Base-by-base conservation (phyloP, 1,284 basidiomycete genomes). In the Fomitopsis palustris region DNA sequence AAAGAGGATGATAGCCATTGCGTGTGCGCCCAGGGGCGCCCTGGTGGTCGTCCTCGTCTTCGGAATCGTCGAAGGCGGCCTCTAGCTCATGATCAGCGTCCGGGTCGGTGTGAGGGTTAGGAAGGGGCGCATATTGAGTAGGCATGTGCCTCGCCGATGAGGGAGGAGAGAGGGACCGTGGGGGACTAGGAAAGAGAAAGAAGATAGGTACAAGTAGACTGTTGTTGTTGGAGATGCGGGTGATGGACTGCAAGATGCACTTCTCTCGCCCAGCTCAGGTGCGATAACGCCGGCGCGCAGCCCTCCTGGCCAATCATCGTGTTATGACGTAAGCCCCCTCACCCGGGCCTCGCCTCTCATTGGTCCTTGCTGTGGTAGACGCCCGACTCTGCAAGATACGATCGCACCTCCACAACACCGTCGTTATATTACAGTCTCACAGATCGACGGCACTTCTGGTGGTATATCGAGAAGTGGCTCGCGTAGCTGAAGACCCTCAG, bases 21-120 rank as follows among this genome's bases (percentile, higher is more conserved):
- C 64, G 85, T 83, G 53, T 77, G 81, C 82, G 53, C 79, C 70
- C 51, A 67, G 54, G 45, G 62, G 68, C 17, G 35, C 43, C 38
- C 49, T 72, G 65, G 58, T 65, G 60, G 54, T 85, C 82, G 61
- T 83, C 81, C 60, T 89, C 86, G 64, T 86, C 86, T 62, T 90
- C 88, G 9, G 82, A 81, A 65, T 88, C 86, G 69, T 88, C 86
- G 65, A 92, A 92, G 3, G 90, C 88, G 49, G 87, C 88, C 68
- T 91, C 86, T 79, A 92, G 81, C 76, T 90, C 88, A 57, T 79
- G 73, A 58, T 82, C 77, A 21, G 78, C 77, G 60, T 82, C 78
- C 55, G 78, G 74, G 66, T 83, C 81, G 17, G 78, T 75, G 64
- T 77, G 77, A 10, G 82, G 78, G 65, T 82, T 87, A 31, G 87